These are phyloP conservation scores for Ogataea ramenticola DNA, from an alignment of 805 yeast species.

Conservation along the genomic window DNA sequence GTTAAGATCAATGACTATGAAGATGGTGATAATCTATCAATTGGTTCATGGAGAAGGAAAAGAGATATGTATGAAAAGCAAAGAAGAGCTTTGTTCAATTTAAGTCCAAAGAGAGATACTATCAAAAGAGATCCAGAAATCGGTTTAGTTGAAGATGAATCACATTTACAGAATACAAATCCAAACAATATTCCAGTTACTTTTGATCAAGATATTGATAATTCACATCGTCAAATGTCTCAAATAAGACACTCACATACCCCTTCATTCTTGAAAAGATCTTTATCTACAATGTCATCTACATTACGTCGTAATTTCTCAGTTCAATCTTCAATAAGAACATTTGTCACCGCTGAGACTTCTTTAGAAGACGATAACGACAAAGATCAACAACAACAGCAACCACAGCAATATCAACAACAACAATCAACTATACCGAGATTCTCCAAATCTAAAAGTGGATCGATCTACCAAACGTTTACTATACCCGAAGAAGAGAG, in stretches of 20 bases:
- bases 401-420: background rate
- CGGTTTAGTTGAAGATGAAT: background rate
- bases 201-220: background rate
- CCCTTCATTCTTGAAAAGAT: slow-evolving; percentile 14
- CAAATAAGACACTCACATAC: background rate
- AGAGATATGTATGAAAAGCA: slow-evolving; percentile 35
- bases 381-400: background rate
- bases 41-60: slow-evolving; percentile 46
- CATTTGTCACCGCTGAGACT: slow-evolving; percentile 20
- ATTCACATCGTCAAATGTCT: background rate
- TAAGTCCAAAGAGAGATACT: background rate
- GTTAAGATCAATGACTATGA: slow-evolving; percentile 23
- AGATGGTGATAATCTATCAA: slow-evolving; percentile 37
- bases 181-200: slow-evolving; percentile 1
- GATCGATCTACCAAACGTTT: background rate
- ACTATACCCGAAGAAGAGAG: background rate
- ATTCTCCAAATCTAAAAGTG: background rate
- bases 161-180: background rate
- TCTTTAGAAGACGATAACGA: slow-evolving; percentile 4
- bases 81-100: slow-evolving; percentile 4
- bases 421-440: background rate
- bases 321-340: slow-evolving; percentile 20
- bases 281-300: slow-evolving; percentile 22
- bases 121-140: background rate
- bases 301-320: slow-evolving; percentile 21